Evolutionary conservation across 306 rosid genomes (phyloP), one percentile per base, ranked within the genome.

Genomic region (Ormosia emarginata): DNA sequence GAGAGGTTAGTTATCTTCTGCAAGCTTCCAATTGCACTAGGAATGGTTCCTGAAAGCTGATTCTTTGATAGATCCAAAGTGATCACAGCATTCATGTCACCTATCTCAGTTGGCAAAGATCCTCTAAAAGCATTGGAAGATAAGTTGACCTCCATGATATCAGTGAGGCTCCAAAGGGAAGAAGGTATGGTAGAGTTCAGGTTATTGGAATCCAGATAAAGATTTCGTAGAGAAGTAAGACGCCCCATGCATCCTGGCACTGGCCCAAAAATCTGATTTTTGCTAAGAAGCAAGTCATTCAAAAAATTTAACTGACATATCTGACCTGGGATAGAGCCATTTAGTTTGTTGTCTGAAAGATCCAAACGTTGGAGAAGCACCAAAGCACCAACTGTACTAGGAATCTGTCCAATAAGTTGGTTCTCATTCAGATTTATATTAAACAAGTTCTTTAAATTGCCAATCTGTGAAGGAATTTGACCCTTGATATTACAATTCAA

Each of bases 101-200:
- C 77, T 30, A 88, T 49, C 29, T 81, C 83, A 6, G 0, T 0
- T 34, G 83, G 81, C 44, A 87, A 61, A 10, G 43, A 17, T 3
- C 86, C 90, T 37, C 12, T 32, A 0, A 87, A 50, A 69, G 18
- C 15, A 79, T 87, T 84, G 7, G 78, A 71, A 55, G 90, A 74
- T 11, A 87, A 41, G 73, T 74, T 56, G 4, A 84, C 10, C 24
- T 7, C 33, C 77, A 87, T 58, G 14, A 85, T 75, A 79, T 87
- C 30, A 24, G 7, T 47, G 11, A 87, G 82, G 52, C 56, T 39
- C 86, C 86, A 82, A 15, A 87, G 53, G 4, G 83, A 33, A 3
- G 85, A 66, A 6, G 87, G 91, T 29, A 87, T 49, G 13, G 7
- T 8, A 41, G 80, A 71, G 71, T 53, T 83, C 13, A 88, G 55